Conservation (phyloP, 1,284 basidiomycete genomes). For the Quambalaria eucalypti region DNA sequence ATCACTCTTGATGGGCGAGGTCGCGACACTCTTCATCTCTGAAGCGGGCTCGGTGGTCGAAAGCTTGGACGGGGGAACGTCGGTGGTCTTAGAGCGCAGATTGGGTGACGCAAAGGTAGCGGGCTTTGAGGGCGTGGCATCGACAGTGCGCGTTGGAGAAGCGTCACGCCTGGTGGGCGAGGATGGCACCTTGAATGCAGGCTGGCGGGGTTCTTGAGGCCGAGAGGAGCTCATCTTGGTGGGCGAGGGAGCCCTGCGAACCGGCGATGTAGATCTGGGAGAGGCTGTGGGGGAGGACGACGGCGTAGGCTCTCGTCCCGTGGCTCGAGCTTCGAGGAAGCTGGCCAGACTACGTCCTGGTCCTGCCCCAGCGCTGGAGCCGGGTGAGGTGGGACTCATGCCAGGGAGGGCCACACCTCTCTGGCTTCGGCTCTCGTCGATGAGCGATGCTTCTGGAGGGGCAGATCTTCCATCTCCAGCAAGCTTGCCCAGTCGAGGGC, state of each 20-base stretch:
- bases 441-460: slow-evolving; percentile 30
- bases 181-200: background rate
- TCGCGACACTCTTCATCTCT: slow-evolving; percentile 20
- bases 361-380: too few species aligned
- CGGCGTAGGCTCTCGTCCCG: slow-evolving; percentile 5
- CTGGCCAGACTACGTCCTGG: slow-evolving; percentile 26
- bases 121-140: slow-evolving; percentile 10
- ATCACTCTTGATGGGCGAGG: slow-evolving; percentile 23
- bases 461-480: slow-evolving; percentile 37
- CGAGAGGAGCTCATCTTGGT: too few species aligned
- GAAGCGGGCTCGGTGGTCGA: slow-evolving; percentile 6
- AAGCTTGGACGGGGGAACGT: background rate
- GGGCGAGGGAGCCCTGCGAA: background rate
- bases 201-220: background rate
- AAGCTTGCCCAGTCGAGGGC: slow-evolving; percentile 40
- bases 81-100: background rate
- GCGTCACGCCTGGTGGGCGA: background rate
- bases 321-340: slow-evolving; percentile 34
- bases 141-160: slow-evolving; percentile 1
- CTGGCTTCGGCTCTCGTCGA: slow-evolving; percentile 17
- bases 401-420: slow-evolving; percentile 24
- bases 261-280: background rate
- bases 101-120: background rate
- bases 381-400: slow-evolving; percentile 11
- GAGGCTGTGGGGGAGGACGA: background rate